Evolutionary conservation across 2,329 filamentous ascomycete species (phyloP).

Genomic region (Beauveria varroae): DNA sequence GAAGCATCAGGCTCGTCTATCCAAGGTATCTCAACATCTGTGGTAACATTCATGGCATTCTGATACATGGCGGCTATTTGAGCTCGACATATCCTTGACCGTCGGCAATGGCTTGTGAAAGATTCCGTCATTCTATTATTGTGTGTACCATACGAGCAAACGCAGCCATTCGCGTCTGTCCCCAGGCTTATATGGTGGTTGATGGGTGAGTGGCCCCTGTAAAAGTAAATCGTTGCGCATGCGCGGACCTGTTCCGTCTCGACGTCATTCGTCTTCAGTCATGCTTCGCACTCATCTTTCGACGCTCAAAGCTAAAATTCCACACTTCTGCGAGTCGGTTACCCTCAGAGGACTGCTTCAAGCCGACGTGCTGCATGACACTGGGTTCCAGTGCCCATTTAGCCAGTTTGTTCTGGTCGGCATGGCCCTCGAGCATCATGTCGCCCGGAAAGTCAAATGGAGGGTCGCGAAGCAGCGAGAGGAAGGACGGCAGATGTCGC

Average conservation of each 20-base stretch:
- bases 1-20: not conserved
- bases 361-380: constrained; percentile 30
- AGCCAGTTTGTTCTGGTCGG: constrained; percentile 19
- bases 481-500: constrained; percentile 22
- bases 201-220: not conserved
- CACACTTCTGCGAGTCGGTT: constrained; percentile 23
- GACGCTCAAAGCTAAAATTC: constrained; percentile 29
- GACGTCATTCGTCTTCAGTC: not conserved
- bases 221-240: not conserved
- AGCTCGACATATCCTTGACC: not conserved
- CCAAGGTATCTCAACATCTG: not conserved
- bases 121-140: not conserved
- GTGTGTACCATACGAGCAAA: not conserved
- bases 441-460: constrained; percentile 28
- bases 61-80: not conserved
- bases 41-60: not conserved
- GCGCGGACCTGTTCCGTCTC: not conserved
- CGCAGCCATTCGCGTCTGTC: not conserved
- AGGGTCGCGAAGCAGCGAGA: constrained; percentile 21
- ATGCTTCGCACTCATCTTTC: not conserved
- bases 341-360: constrained; percentile 23
- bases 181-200: not conserved
- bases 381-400: constrained; percentile 32
- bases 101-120: not conserved
- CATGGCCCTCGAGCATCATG: constrained; percentile 28